A percentile compares a stretch with the other conserved stretches of the same genome.
Conservation (phyloP, 495 filamentous ascomycete genomes). For the Xylaria intraflava region DNA sequence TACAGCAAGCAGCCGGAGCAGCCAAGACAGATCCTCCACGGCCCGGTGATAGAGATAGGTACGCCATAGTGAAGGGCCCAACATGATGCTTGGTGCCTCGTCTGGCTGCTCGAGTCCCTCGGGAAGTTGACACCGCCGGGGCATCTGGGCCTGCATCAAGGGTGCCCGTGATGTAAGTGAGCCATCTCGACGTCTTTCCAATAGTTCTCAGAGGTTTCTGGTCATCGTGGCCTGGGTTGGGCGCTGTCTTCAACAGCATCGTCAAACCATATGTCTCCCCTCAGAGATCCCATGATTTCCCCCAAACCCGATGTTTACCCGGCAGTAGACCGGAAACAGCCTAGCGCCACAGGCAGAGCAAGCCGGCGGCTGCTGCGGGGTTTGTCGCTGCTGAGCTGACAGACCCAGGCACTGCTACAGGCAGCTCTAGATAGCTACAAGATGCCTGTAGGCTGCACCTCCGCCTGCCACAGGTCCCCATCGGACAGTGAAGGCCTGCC, state of each 20-base stretch:
- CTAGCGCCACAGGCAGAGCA: neutral
- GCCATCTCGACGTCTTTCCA: neutral
- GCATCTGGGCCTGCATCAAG: neutral
- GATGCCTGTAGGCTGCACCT: too few relatives aligned
- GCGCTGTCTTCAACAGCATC: conserved; percentile 1
- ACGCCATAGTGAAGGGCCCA: neutral
- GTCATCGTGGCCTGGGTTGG: neutral
- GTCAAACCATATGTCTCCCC: conserved; percentile 4
- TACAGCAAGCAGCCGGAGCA: neutral
- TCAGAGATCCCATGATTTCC: neutral
- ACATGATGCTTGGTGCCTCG: neutral
- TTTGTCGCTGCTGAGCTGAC: neutral
- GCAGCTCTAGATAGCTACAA: too few relatives aligned
- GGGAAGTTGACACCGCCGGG: neutral
- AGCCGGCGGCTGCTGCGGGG: conserved; percentile 1
- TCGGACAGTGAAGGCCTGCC: too few relatives aligned
- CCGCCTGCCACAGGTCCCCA: too few relatives aligned
- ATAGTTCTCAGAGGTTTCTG: neutral
- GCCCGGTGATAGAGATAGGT: neutral
- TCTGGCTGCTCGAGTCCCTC: neutral
- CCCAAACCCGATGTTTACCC: conserved; percentile 2
- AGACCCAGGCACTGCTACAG: neutral
- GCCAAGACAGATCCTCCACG: neutral
- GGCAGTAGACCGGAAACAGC: neutral
- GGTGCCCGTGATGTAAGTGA: neutral